Conservation (phyloP, 768 basidiomycete genomes). For the Xerocomus spinulosus region DNA sequence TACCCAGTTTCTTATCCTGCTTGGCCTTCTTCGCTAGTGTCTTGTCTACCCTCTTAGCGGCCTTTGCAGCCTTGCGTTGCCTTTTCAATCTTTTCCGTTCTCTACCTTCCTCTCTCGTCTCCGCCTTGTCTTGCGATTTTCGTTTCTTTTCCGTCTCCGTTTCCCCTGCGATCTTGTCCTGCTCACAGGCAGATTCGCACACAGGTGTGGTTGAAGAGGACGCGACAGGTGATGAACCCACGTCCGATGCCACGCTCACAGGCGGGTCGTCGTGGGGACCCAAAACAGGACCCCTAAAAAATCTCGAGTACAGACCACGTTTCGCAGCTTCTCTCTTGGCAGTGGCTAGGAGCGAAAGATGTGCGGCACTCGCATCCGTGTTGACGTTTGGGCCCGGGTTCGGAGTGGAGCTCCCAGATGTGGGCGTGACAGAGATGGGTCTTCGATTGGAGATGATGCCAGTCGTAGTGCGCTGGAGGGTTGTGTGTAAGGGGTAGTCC, state of each 20-base stretch:
- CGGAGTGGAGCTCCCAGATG: constrained; percentile 42
- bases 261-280: constrained; percentile 37
- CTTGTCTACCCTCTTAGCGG: constrained; percentile 10
- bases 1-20: background rate
- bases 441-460: constrained; percentile 74
- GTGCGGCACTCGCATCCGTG: background rate
- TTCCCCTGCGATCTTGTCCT: background rate
- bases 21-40: background rate
- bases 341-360: constrained; percentile 49
- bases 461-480: constrained; percentile 58
- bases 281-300: constrained; percentile 74
- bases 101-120: constrained; percentile 18
- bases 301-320: constrained; percentile 69
- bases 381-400: constrained; percentile 19
- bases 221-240: background rate
- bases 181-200: background rate
- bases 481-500: constrained; percentile 13
- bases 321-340: constrained; percentile 80
- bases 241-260: background rate
- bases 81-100: constrained; percentile 22
- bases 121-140: constrained; percentile 2
- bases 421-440: constrained; percentile 46
- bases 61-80: constrained; percentile 20
- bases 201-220: background rate
- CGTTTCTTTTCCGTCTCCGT: constrained; percentile 6